Percentiles rank a stretch among this genome's conserved stretches.
Conservation (phyloP, 2,329 filamentous ascomycete species). For the Corynespora cassiicola region DNA sequence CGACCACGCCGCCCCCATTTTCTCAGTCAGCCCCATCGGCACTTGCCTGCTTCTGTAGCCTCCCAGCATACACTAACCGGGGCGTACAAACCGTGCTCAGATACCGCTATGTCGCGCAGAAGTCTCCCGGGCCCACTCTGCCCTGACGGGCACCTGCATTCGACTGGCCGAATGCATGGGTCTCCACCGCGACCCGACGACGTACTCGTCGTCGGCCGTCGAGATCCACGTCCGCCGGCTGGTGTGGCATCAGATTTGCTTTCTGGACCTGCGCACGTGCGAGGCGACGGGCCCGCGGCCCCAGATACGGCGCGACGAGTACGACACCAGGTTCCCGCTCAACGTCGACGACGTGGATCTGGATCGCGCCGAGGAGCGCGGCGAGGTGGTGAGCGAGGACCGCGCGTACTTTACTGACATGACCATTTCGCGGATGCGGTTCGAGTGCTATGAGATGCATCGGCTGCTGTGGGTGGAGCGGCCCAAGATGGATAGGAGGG, state of each 20-base stretch:
- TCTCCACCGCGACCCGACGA: conserved; percentile 72
- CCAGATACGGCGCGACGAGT: conserved; percentile 75
- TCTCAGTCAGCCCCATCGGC: no score
- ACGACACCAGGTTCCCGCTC: conserved; percentile 74
- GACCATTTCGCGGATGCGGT: conserved; percentile 71
- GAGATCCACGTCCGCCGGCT: conserved; percentile 75
- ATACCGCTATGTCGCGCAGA: conserved; percentile 75
- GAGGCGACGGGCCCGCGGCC: conserved; percentile 76
- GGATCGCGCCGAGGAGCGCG: conserved; percentile 30
- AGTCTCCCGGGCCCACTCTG: conserved; percentile 75
- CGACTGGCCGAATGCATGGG: conserved; percentile 81
- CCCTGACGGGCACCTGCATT: conserved; percentile 73
- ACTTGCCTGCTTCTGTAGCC: no score
- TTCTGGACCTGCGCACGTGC: conserved; percentile 76
- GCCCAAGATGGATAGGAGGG: conserved; percentile 63
- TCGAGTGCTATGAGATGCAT: conserved; percentile 77
- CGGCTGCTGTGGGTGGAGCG: conserved; percentile 74
- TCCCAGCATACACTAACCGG: conserved; percentile 2
- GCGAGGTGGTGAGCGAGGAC: conserved; percentile 50
- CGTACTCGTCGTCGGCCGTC: conserved; percentile 69
- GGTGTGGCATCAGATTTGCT: conserved; percentile 80
- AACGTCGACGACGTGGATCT: conserved; percentile 74
- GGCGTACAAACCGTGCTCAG: conserved; percentile 52
- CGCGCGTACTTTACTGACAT: conserved; percentile 69
- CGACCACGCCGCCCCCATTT: no score